These are phyloP conservation scores for Paramecium primaurelia DNA, from an alignment of 73 alveolate genomes.

Conservation along the genomic window DNA sequence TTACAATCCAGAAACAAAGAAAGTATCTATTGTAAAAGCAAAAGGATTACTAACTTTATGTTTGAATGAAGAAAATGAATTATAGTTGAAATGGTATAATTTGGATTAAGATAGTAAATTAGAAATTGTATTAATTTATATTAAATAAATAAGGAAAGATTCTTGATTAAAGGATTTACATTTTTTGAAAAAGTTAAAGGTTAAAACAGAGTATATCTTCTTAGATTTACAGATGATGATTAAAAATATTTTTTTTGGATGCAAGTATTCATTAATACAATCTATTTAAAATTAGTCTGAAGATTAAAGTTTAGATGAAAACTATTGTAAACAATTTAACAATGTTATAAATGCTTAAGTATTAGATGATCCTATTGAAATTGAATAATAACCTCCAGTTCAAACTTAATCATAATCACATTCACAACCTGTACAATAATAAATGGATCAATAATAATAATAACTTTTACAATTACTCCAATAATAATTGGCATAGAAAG, in stretches of 20 bases:
- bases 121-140: not conserved
- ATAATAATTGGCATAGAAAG: not conserved
- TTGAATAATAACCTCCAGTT: not conserved
- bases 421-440: not conserved
- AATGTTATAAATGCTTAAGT: not conserved
- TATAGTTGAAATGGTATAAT: constrained; percentile 3
- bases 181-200: constrained; percentile 36
- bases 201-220: not conserved
- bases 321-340: not conserved
- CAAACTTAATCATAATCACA: not conserved
- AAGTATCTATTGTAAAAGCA: not conserved
- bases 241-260: constrained; percentile 19
- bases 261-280: not conserved
- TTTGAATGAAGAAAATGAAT: constrained; percentile 28
- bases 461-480: not conserved
- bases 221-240: not conserved
- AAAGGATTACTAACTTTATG: not conserved
- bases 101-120: not conserved
- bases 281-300: not conserved
- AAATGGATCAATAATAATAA: not conserved
- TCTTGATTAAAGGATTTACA: not conserved
- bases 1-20: not conserved
- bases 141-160: not conserved
- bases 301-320: not conserved
- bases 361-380: not conserved